Evolutionary conservation across 2,329 filamentous ascomycete genomes (phyloP).

Genomic region (Aspergillus neoniger): DNA sequence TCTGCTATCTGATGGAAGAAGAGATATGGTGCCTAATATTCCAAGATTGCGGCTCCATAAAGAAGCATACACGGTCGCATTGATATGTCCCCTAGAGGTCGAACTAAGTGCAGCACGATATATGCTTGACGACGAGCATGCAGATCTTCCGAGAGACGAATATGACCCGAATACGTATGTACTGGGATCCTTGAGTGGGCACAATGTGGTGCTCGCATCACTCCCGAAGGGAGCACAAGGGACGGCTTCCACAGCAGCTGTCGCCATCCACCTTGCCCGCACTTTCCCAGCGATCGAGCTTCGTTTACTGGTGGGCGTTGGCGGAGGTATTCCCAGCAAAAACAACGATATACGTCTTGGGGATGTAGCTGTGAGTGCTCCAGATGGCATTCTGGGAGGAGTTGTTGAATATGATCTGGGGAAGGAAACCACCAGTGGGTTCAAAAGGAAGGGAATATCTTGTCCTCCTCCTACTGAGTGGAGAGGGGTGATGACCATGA

Average conservation of each 20-base stretch:
- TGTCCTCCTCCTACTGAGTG: constrained; percentile 6
- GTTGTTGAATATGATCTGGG: constrained; percentile 33
- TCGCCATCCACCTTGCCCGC: constrained; percentile 17
- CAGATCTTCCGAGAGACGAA: neutral
- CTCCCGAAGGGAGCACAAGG: constrained; percentile 23
- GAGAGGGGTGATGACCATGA: neutral
- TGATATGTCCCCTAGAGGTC: neutral
- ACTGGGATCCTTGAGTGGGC: constrained; percentile 4
- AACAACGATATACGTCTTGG: constrained; percentile 34
- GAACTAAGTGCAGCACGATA: neutral
- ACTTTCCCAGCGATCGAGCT: constrained; percentile 23
- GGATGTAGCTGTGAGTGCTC: constrained; percentile 31
- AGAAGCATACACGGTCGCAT: constrained; percentile 1
- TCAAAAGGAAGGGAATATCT: neutral
- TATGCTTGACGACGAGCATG: constrained; percentile 13
- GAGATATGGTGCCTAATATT: neutral
- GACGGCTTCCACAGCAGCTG: constrained; percentile 20
- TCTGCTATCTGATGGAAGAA: neutral
- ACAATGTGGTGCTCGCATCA: constrained; percentile 10
- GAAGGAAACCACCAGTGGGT: constrained; percentile 13
- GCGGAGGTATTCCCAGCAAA: constrained; percentile 31
- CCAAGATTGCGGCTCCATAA: neutral
- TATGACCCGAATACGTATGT: constrained; percentile 1
- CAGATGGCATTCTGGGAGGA: constrained; percentile 15
- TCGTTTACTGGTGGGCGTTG: constrained; percentile 49